Evolutionary conservation across 257 asterid species (phyloP).

Genomic region (Gentiana macrophylla): DNA sequence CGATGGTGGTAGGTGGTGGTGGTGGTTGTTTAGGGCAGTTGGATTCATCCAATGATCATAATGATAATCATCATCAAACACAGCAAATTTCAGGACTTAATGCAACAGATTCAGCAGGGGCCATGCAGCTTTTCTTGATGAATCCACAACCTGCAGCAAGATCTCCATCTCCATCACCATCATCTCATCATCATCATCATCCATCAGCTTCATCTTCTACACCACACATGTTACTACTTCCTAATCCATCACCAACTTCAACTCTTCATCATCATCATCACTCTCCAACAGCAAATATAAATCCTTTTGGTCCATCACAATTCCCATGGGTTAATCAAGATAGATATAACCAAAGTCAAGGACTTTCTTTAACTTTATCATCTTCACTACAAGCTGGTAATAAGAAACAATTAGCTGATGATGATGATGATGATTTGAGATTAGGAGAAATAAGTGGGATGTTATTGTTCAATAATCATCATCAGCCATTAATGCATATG

Average conservation of each 20-base stretch:
- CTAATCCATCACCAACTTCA: slow-evolving; percentile 17
- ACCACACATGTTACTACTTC: slow-evolving; percentile 63
- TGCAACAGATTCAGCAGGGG: slow-evolving; percentile 49
- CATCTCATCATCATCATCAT: background rate
- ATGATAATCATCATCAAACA: background rate
- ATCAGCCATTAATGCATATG: background rate
- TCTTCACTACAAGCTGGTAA: slow-evolving; percentile 68
- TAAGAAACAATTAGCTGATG: slow-evolving; percentile 39
- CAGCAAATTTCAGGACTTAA: slow-evolving; percentile 23
- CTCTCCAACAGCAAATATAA: slow-evolving; percentile 14
- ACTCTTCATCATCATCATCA: slow-evolving; percentile 19
- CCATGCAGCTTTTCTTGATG: slow-evolving; percentile 96
- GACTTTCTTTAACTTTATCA: slow-evolving; percentile 73
- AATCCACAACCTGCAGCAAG: slow-evolving; percentile 63
- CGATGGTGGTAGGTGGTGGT: slow-evolving; percentile 25
- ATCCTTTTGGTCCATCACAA: slow-evolving; percentile 33
- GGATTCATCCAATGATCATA: slow-evolving; percentile 25
- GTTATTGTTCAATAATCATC: slow-evolving; percentile 50
- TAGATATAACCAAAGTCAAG: slow-evolving; percentile 41
- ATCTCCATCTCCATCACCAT: slow-evolving; percentile 44
- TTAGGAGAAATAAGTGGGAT: slow-evolving; percentile 49
- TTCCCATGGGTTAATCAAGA: slow-evolving; percentile 28
- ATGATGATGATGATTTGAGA: slow-evolving; percentile 65
- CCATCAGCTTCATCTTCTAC: slow-evolving; percentile 36
- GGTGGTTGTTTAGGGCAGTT: slow-evolving; percentile 24